Evolutionary conservation across 768 basidiomycete species (phyloP).

Genomic region (Wakefieldia striispora): DNA sequence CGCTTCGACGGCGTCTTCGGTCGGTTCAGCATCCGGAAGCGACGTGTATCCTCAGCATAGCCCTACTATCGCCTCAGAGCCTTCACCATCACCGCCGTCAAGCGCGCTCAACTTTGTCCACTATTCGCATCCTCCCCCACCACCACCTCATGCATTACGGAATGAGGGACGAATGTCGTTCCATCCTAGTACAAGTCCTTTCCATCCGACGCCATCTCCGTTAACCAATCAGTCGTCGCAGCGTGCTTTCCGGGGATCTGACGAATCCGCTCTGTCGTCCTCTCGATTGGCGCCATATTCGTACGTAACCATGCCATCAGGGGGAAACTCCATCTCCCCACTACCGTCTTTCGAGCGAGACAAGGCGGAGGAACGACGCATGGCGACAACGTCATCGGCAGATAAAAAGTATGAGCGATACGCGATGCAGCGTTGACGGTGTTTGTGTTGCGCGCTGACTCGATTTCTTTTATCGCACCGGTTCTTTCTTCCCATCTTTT

Average conservation of each 20-base stretch:
- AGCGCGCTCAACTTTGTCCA: conserved; percentile 55
- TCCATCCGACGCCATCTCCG: conserved; percentile 46
- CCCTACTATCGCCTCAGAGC: conserved; percentile 38
- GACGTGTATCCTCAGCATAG: conserved; percentile 53
- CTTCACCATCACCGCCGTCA: conserved; percentile 69
- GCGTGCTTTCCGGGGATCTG: conserved; percentile 36
- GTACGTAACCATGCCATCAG: conserved; percentile 37
- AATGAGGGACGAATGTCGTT: conserved; percentile 30
- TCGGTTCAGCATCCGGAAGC: conserved; percentile 56
- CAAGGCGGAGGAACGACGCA: conserved; percentile 48
- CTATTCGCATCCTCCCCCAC: conserved; percentile 42
- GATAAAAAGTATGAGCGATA: conserved; percentile 36
- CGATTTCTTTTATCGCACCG: neutral
- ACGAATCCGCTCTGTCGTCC: conserved; percentile 36
- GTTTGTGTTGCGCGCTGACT: neutral
- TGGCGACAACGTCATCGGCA: conserved; percentile 42
- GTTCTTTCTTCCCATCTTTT: neutral
- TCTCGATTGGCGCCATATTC: conserved; percentile 35
- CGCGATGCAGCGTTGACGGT: conserved; percentile 22
- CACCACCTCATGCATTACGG: conserved; percentile 35
- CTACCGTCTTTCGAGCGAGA: conserved; percentile 55
- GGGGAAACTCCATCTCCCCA: conserved; percentile 24
- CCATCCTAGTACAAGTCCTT: conserved; percentile 20
- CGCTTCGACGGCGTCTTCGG: conserved; percentile 43
- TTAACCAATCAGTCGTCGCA: conserved; percentile 27